These are phyloP conservation scores for Brassica balearica DNA, from an alignment of 441 rosid genomes.

Conservation along the genomic window DNA sequence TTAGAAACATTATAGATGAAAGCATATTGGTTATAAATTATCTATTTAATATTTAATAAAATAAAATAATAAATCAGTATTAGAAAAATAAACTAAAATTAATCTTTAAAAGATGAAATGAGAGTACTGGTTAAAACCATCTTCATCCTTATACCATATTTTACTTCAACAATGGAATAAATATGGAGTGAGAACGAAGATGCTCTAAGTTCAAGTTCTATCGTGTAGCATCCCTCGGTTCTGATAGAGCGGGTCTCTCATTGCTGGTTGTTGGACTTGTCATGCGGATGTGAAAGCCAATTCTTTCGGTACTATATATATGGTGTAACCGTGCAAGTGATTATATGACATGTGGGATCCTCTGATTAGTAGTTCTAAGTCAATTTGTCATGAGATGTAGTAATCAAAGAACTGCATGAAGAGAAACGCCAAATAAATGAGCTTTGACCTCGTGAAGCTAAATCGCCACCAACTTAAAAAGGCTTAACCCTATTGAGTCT, in stretches of 20 bases:
- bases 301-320: not conserved
- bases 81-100: not conserved
- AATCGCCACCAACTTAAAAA: conserved; percentile 22
- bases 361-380: not conserved
- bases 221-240: not conserved
- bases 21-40: no score
- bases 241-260: not conserved
- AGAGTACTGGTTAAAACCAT: no score
- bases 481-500: not conserved
- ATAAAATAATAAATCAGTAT: no score
- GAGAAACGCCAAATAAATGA: conserved; percentile 17
- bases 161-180: no score
- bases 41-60: no score
- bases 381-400: not conserved
- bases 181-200: no score
- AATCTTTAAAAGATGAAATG: no score
- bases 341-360: not conserved
- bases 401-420: conserved; percentile 15
- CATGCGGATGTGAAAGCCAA: not conserved
- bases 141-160: no score
- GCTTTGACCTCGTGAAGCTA: conserved; percentile 32
- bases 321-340: not conserved
- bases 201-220: not conserved
- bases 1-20: no score
- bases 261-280: not conserved